A percentile compares a stretch with the other conserved stretches of the same genome.
Evolutionary conservation across 2,329 filamentous ascomycete species (phyloP).

Genomic region (Fusarium xyrophilum): DNA sequence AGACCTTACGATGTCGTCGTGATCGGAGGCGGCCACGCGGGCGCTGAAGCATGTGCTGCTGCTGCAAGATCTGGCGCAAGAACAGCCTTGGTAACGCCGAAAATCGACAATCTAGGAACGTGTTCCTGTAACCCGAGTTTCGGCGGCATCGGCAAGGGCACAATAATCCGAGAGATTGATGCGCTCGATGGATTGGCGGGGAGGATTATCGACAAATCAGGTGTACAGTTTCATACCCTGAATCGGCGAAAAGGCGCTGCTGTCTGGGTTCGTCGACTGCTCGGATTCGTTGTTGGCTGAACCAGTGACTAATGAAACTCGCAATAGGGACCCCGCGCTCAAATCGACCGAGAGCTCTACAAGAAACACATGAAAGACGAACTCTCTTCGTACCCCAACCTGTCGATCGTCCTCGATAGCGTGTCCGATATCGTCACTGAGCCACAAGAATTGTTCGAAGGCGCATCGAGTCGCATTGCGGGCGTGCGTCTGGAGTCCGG

Average conservation of each 20-base stretch:
- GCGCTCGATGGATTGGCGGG: constrained; percentile 90
- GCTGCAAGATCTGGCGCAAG: constrained; percentile 87
- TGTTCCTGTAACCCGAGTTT: constrained; percentile 98
- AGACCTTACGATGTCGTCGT: constrained; percentile 91
- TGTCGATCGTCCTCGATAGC: constrained; percentile 83
- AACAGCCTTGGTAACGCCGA: constrained; percentile 89
- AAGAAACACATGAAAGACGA: constrained; percentile 90
- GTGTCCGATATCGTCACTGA: constrained; percentile 86
- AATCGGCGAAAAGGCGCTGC: constrained; percentile 92
- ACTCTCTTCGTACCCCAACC: constrained; percentile 75
- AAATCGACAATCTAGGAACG: constrained; percentile 85
- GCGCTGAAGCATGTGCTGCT: constrained; percentile 90
- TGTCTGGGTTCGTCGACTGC: constrained; percentile 71
- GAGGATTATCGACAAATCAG: constrained; percentile 89
- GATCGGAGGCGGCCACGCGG: constrained; percentile 94
- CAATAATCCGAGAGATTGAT: constrained; percentile 93
- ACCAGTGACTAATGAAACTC: neutral
- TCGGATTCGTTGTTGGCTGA: neutral
- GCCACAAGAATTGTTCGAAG: constrained; percentile 49
- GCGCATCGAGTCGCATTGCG: constrained; percentile 73
- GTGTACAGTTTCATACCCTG: constrained; percentile 89
- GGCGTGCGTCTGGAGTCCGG: constrained; percentile 89
- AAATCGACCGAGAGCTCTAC: constrained; percentile 92
- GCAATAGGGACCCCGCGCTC: constrained; percentile 78
- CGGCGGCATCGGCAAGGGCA: constrained; percentile 98